Evolutionary conservation across 371 early-diverging fungal genomes (phyloP).

Genomic region (Fennellomyces sp.): DNA sequence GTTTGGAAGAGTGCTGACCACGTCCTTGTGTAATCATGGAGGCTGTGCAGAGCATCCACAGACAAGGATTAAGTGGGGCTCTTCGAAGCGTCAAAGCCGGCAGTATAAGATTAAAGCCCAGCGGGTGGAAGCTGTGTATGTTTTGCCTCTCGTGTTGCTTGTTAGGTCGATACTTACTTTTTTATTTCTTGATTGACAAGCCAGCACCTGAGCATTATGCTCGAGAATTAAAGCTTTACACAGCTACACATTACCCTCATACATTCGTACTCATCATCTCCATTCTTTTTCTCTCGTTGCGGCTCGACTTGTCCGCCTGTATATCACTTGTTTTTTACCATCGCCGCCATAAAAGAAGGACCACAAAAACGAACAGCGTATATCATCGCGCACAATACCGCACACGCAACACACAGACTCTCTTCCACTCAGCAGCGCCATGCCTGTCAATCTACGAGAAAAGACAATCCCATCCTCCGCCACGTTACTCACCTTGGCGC

Average conservation of each 20-base stretch:
- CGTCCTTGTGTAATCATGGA: no score
- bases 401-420: no score
- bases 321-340: background rate
- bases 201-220: slow-evolving; percentile 1
- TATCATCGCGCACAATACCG: no score
- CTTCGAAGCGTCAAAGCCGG: no score
- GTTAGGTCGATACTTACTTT: no score
- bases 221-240: background rate
- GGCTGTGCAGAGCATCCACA: no score
- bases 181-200: slow-evolving; percentile 1
- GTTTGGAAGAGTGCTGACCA: no score
- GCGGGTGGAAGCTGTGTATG: no score
- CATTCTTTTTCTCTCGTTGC: background rate
- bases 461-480: slow-evolving; percentile 6
- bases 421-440: no score
- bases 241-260: background rate
- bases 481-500: background rate
- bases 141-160: background rate
- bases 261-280: background rate
- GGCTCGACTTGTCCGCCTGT: background rate
- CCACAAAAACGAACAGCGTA: background rate
- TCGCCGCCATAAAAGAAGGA: background rate
- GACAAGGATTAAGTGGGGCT: no score
- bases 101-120: no score
- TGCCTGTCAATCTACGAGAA: slow-evolving; percentile 4